These are phyloP conservation scores for Crucihimalaya himalaica DNA, from an alignment of 345 rosid species.

Conservation along the genomic window DNA sequence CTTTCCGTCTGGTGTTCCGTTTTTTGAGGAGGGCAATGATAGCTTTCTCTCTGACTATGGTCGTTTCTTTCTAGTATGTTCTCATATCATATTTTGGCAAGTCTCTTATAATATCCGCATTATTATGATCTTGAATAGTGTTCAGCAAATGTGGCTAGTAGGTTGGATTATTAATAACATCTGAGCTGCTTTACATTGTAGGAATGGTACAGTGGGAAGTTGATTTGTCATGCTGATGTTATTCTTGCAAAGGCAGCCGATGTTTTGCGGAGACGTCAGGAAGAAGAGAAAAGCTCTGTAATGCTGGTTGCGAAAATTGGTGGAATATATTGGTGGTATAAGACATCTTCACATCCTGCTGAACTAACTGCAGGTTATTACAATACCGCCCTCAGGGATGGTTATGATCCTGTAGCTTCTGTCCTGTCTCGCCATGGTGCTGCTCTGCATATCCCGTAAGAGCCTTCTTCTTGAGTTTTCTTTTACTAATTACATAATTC, in stretches of 20 bases:
- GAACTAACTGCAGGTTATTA: slow-evolving; percentile 68
- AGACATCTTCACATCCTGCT: slow-evolving; percentile 61
- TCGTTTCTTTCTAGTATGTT: slow-evolving; percentile 64
- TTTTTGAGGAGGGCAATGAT: slow-evolving; percentile 67
- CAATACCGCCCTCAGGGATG: slow-evolving; percentile 62
- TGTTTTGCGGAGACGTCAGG: slow-evolving; percentile 51
- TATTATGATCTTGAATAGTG: slow-evolving; percentile 13
- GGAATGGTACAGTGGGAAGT: slow-evolving; percentile 79
- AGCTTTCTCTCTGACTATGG: slow-evolving; percentile 72
- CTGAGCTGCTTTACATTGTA: slow-evolving; percentile 34
- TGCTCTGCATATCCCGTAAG: slow-evolving; percentile 66
- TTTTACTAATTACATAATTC: slow-evolving; percentile 1
- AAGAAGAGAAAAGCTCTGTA: slow-evolving; percentile 48
- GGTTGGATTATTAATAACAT: slow-evolving; percentile 12
- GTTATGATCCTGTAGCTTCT: slow-evolving; percentile 63
- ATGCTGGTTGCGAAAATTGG: slow-evolving; percentile 64
- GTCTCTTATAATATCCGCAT: background rate
- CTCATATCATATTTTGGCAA: slow-evolving; percentile 20
- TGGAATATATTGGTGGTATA: slow-evolving; percentile 73
- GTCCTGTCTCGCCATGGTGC: slow-evolving; percentile 71
- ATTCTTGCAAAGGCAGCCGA: slow-evolving; percentile 63
- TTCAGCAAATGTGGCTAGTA: slow-evolving; percentile 17
- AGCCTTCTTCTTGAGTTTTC: slow-evolving; percentile 12
- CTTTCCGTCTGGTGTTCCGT: slow-evolving; percentile 56
- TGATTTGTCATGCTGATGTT: slow-evolving; percentile 73